phyloP scores from a whole-genome alignment of 1,139 yeast genomes.

The Yamadazyma mexicana region DNA sequence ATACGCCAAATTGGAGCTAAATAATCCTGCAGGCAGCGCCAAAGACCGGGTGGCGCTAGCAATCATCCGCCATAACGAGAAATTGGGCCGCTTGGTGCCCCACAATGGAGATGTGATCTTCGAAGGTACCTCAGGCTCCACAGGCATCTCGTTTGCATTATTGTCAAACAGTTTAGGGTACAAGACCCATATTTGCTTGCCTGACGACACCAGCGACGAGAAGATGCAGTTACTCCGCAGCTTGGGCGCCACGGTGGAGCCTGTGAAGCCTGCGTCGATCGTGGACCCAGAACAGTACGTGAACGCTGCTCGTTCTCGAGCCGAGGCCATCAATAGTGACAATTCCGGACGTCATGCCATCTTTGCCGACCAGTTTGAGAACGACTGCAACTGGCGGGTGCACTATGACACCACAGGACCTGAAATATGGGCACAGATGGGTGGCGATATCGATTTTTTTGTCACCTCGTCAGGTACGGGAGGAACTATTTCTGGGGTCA shows the following conservation, averaged over 20 bases:
- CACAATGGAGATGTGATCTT: conserved; percentile 62
- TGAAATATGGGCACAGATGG: conserved; percentile 74
- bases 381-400: conserved; percentile 83
- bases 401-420: conserved; percentile 90
- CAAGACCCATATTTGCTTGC: conserved; percentile 87
- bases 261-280: conserved; percentile 91
- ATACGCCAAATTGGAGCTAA: conserved; percentile 81
- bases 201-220: conserved; percentile 89
- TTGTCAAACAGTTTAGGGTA: conserved; percentile 87
- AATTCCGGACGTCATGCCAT: conserved; percentile 53
- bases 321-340: conserved; percentile 51
- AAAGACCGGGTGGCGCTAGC: conserved; percentile 93
- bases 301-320: conserved; percentile 75
- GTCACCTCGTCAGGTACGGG: conserved; percentile 77
- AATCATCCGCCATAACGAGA: conserved; percentile 70
- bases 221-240: conserved; percentile 68
- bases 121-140: conserved; percentile 96
- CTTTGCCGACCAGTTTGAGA: conserved; percentile 95
- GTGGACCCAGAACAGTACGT: conserved; percentile 94
- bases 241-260: conserved; percentile 83
- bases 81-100: conserved; percentile 56
- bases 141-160: conserved; percentile 91
- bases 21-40: conserved; percentile 94
- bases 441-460: conserved; percentile 64
- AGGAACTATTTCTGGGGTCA: conserved; percentile 88